Evolutionary conservation across 352 stramenopile genomes (phyloP).

Genomic region (Thraustotheca clavata): DNA sequence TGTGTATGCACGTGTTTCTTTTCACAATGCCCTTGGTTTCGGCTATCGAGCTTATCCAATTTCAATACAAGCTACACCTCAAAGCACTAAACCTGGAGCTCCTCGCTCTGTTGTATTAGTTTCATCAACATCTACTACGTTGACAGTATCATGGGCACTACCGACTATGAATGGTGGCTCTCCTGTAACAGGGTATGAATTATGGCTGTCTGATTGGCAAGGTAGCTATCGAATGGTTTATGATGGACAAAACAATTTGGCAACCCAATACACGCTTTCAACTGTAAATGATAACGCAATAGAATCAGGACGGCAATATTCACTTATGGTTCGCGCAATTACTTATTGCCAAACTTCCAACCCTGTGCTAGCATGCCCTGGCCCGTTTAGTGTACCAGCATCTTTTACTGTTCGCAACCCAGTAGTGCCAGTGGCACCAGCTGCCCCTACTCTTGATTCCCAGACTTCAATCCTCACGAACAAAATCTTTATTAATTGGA

Average conservation of each 20-base stretch:
- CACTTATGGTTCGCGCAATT: conserved; percentile 90
- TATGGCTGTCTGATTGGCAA: conserved; percentile 94
- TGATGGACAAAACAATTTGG: conserved; percentile 80
- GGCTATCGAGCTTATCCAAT: conserved; percentile 55
- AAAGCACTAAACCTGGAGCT: conserved; percentile 80
- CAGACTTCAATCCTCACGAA: conserved; percentile 57
- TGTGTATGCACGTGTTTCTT: conserved; percentile 89
- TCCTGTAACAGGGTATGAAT: conserved; percentile 90
- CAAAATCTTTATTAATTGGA: conserved; percentile 67
- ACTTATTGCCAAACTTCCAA: conserved; percentile 89
- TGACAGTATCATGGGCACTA: conserved; percentile 86
- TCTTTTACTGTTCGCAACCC: conserved; percentile 87
- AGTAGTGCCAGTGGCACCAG: conserved; percentile 74
- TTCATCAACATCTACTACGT: conserved; percentile 80
- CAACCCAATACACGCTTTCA: conserved; percentile 66
- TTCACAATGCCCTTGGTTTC: conserved; percentile 84
- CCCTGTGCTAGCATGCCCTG: conserved; percentile 68
- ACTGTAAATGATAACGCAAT: conserved; percentile 81
- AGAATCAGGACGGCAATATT: conserved; percentile 87
- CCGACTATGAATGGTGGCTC: conserved; percentile 89
- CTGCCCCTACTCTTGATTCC: conserved; percentile 60
- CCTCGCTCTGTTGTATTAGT: conserved; percentile 82
- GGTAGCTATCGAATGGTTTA: conserved; percentile 88
- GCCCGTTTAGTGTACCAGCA: conserved; percentile 79
- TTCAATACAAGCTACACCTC: conserved; percentile 75